phyloP scores from a whole-genome alignment of 306 rosid species.

The Morella rubra region DNA sequence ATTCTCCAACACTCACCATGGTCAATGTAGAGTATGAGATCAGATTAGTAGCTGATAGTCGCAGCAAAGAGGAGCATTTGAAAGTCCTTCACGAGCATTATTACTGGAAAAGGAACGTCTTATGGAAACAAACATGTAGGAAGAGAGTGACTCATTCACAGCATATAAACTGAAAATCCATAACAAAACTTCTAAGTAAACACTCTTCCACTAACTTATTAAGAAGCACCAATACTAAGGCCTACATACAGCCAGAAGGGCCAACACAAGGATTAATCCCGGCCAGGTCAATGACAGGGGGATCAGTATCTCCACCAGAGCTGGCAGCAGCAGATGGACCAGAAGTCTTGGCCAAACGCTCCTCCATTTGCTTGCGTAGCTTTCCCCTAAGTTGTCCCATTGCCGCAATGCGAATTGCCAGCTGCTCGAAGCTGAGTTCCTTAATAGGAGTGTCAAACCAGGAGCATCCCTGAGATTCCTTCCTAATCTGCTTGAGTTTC shows the following conservation, averaged over 20 bases:
- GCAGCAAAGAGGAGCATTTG: background rate
- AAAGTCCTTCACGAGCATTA: background rate
- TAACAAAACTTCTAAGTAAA: background rate
- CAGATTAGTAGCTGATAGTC: background rate
- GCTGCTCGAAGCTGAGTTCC: slow-evolving; percentile 3
- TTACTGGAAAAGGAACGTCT: background rate
- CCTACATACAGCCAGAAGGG: background rate
- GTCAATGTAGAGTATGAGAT: background rate
- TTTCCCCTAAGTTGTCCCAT: background rate
- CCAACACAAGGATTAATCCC: background rate
- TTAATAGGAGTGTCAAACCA: background rate
- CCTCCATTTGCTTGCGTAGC: background rate
- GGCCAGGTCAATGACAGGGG: background rate
- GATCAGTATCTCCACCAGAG: background rate
- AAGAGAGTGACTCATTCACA: background rate
- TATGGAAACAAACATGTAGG: background rate
- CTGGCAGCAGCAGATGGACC: background rate
- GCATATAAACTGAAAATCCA: background rate
- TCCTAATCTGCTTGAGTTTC: background rate
- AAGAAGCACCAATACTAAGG: background rate
- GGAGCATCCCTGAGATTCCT: background rate
- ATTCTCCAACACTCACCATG: background rate
- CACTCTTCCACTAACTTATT: background rate
- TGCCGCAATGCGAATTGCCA: background rate
- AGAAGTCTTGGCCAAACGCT: slow-evolving; percentile 3